phyloP scores from a whole-genome alignment of 2,329 filamentous ascomycete genomes.

The Colletotrichum plurivorum region DNA sequence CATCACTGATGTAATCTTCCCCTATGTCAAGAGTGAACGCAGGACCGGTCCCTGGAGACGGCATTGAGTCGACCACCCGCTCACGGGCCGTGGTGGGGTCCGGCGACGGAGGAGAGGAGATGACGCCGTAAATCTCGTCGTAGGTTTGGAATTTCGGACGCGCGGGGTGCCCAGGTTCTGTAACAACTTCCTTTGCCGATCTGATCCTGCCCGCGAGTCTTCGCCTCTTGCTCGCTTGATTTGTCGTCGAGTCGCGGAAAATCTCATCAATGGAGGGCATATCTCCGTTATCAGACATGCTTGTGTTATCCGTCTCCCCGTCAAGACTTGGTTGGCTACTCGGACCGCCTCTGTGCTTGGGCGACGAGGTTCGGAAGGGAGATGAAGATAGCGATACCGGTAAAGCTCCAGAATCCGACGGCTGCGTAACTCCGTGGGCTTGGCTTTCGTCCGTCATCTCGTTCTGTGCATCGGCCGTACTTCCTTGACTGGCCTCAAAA shows the following conservation, averaged over 20 bases:
- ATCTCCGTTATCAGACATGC: constrained; percentile 52
- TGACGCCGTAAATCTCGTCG: constrained; percentile 28
- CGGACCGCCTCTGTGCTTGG: constrained; percentile 42
- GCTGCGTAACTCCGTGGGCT: constrained; percentile 6
- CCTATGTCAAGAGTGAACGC: neutral
- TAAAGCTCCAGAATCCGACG: neutral
- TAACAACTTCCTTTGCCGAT: neutral
- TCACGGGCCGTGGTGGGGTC: neutral
- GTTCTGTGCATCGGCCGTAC: constrained; percentile 44
- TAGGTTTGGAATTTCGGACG: constrained; percentile 29
- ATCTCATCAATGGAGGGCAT: constrained; percentile 54
- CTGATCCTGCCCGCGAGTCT: neutral
- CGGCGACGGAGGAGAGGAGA: constrained; percentile 20
- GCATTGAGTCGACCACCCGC: neutral
- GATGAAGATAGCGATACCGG: constrained; percentile 19
- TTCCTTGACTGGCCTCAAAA: constrained; percentile 66
- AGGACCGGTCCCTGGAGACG: neutral
- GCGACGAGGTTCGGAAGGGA: constrained; percentile 33
- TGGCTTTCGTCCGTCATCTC: constrained; percentile 55
- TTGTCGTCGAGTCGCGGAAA: constrained; percentile 17
- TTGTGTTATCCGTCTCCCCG: constrained; percentile 55
- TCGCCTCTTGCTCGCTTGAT: constrained; percentile 16
- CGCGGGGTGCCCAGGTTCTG: neutral
- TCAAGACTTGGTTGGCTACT: constrained; percentile 54
- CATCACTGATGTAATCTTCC: neutral